phyloP scores from a whole-genome alignment of 768 basidiomycete species.

The Tephrocybe sp. region DNA sequence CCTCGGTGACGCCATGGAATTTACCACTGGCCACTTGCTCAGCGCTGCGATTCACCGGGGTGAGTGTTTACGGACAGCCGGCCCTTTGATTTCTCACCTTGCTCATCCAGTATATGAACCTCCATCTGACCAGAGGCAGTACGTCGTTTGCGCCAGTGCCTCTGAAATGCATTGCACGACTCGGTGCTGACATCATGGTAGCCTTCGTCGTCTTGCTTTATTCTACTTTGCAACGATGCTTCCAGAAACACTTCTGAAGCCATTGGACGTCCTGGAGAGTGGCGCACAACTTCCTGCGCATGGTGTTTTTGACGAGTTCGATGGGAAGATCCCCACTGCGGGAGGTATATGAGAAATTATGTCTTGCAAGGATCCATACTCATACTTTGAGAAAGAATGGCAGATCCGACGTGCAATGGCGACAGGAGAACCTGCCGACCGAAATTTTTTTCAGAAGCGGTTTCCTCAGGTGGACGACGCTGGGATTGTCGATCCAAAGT shows the following conservation, averaged over 20 bases:
- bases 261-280: background rate
- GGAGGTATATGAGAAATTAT: background rate
- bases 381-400: background rate
- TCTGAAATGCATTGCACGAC: background rate
- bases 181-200: background rate
- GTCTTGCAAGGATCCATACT: background rate
- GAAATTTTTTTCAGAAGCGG: background rate
- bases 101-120: background rate
- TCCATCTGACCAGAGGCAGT: background rate
- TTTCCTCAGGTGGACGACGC: no score
- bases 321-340: background rate
- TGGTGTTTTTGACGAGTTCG: background rate
- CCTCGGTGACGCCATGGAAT: background rate
- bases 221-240: conserved; percentile 1
- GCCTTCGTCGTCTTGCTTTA: background rate
- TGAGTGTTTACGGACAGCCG: background rate
- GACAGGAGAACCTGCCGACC: background rate
- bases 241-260: background rate
- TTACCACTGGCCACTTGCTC: background rate
- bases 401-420: background rate
- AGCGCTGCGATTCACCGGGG: background rate
- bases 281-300: background rate
- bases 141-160: background rate
- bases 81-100: background rate
- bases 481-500: no score